Evolutionary conservation across 1,139 yeast species (phyloP).

Genomic region (Zygoascus hellenicus): DNA sequence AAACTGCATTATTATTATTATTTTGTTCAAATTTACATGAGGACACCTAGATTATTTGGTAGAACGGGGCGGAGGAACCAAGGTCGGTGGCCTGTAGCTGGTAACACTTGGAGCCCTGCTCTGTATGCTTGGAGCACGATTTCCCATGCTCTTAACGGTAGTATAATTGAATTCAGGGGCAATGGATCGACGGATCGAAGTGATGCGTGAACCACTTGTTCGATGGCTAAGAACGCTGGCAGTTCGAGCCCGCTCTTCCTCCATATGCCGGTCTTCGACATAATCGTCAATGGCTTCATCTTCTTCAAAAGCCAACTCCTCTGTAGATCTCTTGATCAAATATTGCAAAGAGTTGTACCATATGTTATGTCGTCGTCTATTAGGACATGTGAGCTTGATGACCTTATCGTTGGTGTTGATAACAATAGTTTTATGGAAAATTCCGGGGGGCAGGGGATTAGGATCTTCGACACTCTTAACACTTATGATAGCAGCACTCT

Average conservation of each 20-base stretch:
- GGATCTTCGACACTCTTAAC: conserved; percentile 79
- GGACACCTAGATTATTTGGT: too few relatives aligned
- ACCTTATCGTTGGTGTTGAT: conserved; percentile 59
- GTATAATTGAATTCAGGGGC: conserved; percentile 30
- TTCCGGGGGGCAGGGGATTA: conserved; percentile 86
- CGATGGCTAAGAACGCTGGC: conserved; percentile 16
- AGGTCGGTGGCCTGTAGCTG: conserved; percentile 7
- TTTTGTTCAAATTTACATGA: neutral
- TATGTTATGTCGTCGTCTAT: conserved; percentile 80
- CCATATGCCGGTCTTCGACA: conserved; percentile 20
- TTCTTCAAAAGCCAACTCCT: conserved; percentile 48
- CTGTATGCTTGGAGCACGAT: neutral
- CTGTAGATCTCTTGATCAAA: conserved; percentile 62
- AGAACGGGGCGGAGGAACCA: conserved; percentile 8
- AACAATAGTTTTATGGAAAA: conserved; percentile 78
- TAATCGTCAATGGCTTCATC: conserved; percentile 22
- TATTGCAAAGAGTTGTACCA: conserved; percentile 87
- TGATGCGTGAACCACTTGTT: conserved; percentile 18
- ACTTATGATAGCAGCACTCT: conserved; percentile 74
- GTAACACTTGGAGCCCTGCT: conserved; percentile 9
- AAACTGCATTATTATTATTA: neutral
- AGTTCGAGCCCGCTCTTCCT: conserved; percentile 22
- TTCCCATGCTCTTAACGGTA: conserved; percentile 2
- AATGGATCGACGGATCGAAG: conserved; percentile 26
- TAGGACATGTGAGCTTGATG: conserved; percentile 80